These are phyloP conservation scores for Linaria vulgaris DNA, from an alignment of 257 asterid genomes.

Conservation along the genomic window DNA sequence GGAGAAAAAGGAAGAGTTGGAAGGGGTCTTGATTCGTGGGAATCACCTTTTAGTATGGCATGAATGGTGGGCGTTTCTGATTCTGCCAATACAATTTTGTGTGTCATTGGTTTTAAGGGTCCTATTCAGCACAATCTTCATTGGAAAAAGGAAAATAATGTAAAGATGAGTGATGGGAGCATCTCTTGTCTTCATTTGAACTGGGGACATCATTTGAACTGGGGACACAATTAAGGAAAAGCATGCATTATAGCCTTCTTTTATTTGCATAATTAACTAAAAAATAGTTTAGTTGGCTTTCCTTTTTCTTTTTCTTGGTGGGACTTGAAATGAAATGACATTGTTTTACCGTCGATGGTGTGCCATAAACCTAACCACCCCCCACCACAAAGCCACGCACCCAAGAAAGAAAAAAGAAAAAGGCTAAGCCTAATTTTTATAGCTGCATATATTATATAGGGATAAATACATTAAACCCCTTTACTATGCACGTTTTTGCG, in stretches of 20 bases:
- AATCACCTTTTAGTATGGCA: conserved; percentile 34
- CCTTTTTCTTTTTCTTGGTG: conserved; percentile 17
- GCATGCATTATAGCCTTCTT: conserved; percentile 13
- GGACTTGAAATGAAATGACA: neutral
- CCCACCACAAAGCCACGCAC: neutral
- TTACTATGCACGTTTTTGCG: no score
- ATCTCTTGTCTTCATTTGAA: conserved; percentile 40
- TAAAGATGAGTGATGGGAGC: conserved; percentile 28
- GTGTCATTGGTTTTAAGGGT: conserved; percentile 31
- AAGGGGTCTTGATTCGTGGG: conserved; percentile 43
- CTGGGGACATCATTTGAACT: conserved; percentile 24
- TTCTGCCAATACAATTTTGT: conserved; percentile 33
- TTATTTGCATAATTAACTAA: no score
- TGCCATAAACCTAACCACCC: neutral
- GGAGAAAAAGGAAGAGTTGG: conserved; percentile 23
- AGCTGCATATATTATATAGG: conserved; percentile 20
- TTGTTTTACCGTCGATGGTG: conserved; percentile 36
- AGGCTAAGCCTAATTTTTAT: conserved; percentile 15
- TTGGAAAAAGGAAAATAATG: conserved; percentile 14
- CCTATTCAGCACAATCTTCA: conserved; percentile 28
- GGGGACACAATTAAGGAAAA: no score
- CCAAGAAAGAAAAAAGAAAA: neutral
- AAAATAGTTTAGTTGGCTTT: neutral
- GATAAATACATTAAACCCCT: no score
- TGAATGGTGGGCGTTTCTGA: conserved; percentile 57